Base-by-base conservation (phyloP, 768 basidiomycete genomes). In the Naematelia aurantialba region DNA sequence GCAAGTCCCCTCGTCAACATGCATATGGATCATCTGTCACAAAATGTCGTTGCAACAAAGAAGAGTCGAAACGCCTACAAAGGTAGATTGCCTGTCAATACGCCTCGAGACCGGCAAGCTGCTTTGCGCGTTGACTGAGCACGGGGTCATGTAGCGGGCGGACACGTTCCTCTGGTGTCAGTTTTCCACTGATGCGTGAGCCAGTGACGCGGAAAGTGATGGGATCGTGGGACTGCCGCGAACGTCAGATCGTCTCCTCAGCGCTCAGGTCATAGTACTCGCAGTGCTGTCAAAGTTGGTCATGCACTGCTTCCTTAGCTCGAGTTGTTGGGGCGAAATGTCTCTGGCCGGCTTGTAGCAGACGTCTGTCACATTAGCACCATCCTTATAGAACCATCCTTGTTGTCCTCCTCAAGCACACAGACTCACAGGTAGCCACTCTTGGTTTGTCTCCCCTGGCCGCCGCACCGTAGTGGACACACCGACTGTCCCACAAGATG, bases 401-500 rank as follows among this genome's bases (percentile, higher is more conserved):
- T 17, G 8, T 17, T 8, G 34, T 8, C 17, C 8, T 8, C 8
- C 34, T 39, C 8, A 39, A 39, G 34, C 34, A 39, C n/a, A n/a
- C n/a, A 39, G 17, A 68, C 74, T 69, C 50, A 75, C 74, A 76
- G 31, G 72, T 76, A 1, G 74, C 74, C 26, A 73, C 66, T 34
- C 74, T 52, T n/a, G 70, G 62, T 51, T 55, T 52, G 34, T 68
- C 59, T 5, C 72, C 70, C 34, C 51, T 59, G 0, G 75, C 70
- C 12, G 65, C 63, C 17, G 67, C 72, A 12, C 72, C 72, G 56
- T 74, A 75, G 59, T 78, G 76, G 42, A 71, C 60, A 51, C 61
- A 66, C 47, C 70, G 44, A 47, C 67, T 70, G 51, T 76, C 75
- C 77, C 77, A 78, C 5, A 78, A 58, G 45, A 78, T 76, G 22